Evolutionary conservation across 768 basidiomycete genomes (phyloP).

Genomic region (Rubroboletus satanas): DNA sequence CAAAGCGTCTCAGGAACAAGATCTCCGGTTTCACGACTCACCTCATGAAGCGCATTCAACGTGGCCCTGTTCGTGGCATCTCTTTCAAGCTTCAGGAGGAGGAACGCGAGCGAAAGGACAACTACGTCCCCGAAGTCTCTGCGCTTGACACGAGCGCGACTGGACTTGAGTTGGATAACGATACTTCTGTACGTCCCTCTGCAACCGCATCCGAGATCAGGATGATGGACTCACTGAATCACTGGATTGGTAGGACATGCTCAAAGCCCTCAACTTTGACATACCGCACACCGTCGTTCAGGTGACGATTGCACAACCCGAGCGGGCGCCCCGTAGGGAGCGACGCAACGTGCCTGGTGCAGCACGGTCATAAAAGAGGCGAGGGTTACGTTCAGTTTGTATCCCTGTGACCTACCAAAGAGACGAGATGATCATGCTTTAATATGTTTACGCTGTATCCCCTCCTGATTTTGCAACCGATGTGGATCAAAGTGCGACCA

Average conservation of each 20-base stretch:
- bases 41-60: constrained; percentile 99
- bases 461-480: neutral
- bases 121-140: constrained; percentile 98
- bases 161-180: constrained; percentile 83
- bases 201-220: neutral
- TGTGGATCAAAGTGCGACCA: neutral
- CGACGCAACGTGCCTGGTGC: constrained; percentile 81
- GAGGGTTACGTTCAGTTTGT: neutral
- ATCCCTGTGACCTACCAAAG: neutral
- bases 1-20: constrained; percentile 99
- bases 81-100: constrained; percentile 99
- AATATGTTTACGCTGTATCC: neutral
- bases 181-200: constrained; percentile 75
- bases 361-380: constrained; percentile 40
- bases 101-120: constrained; percentile 98
- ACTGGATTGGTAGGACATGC: constrained; percentile 59
- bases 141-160: constrained; percentile 77
- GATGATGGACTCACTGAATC: neutral
- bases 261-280: constrained; percentile 92
- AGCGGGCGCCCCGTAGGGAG: constrained; percentile 71
- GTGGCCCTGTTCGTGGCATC: constrained; percentile 97
- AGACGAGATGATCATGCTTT: constrained; percentile 24
- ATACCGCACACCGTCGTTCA: constrained; percentile 70
- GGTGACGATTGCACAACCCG: constrained; percentile 61
- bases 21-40: constrained; percentile 99